Base-by-base conservation (phyloP, 371 early-diverging fungal species). In the Apophysomyces ossiformis region DNA sequence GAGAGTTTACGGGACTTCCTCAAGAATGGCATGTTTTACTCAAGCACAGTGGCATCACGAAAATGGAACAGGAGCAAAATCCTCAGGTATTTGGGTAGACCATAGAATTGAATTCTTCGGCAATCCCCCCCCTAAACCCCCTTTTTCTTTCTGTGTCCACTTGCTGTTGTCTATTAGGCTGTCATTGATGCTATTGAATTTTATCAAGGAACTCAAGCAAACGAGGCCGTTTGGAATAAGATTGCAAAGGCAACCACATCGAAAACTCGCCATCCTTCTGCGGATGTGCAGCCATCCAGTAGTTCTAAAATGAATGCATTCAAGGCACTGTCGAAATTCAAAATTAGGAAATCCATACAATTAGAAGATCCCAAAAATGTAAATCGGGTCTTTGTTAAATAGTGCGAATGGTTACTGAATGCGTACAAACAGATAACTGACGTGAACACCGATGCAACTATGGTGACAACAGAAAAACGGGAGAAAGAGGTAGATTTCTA, bases 101-200 rank as follows among this genome's bases (percentile, higher is more conserved):
- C 9, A 15, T 16, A 47, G 60, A 12, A 9, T 54, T 60, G 50
- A 26, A 4, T 64, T 37, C 9, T 18, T 45, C 5, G 2, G 37
- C 58, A 41, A 1, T 13, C 58, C 16, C 59, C 59, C 54, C 13
- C 58, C 38, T 13, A 54, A 26, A 26, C 1, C 32, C 32, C 37
- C 15, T 21, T 36, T 61, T 13, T n/a, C 21, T 36, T 38, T 18
- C 26, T 50, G n/a, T 37, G 5, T 69, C 35, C 41, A 15, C 21
- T 39, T 65, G 18, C 68, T 83, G 15, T 69, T 43, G 39, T 21
- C n/a, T 41, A 63, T 36, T 69, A 84, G 85, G 92, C 98, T 15
- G 94, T 98, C 16, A 83, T 97, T 39, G 95, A 98, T 69, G 92
- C 95, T 56, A 93, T 98, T 69, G 92, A 91, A 56, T 97, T 96